phyloP scores from a whole-genome alignment of 306 rosid species.

The Quillaja saponaria region DNA sequence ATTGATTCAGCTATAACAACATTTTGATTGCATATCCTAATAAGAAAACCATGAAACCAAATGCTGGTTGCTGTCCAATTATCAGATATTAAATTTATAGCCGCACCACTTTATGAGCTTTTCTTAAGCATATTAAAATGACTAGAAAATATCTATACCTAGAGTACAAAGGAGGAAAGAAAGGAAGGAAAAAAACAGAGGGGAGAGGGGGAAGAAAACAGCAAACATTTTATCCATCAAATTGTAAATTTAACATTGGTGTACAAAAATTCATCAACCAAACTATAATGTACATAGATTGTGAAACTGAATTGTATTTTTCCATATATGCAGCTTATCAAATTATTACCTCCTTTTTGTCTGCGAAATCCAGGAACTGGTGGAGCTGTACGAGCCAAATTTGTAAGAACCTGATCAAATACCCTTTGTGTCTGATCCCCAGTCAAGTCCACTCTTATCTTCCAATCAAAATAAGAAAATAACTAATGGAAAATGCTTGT shows the following conservation, averaged over 20 bases:
- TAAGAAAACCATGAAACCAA: not conserved
- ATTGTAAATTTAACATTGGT: conserved; percentile 17
- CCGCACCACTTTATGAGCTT: too few relatives aligned
- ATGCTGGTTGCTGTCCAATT: not conserved
- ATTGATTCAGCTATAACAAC: too few relatives aligned
- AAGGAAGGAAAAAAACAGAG: not conserved
- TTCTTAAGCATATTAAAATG: too few relatives aligned
- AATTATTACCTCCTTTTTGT: conserved; percentile 88
- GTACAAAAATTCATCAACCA: conserved; percentile 20
- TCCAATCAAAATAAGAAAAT: conserved; percentile 34
- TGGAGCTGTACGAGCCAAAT: conserved; percentile 72
- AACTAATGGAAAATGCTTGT: conserved; percentile 11
- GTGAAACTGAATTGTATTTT: conserved; percentile 7
- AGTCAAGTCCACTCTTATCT: conserved; percentile 73
- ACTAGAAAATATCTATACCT: too few relatives aligned
- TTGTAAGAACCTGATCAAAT: conserved; percentile 56
- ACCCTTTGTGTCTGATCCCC: conserved; percentile 71
- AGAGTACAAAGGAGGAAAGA: too few relatives aligned
- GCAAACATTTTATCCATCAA: not conserved
- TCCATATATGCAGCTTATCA: conserved; percentile 13
- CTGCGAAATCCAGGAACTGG: conserved; percentile 86
- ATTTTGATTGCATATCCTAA: not conserved
- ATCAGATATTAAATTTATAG: not conserved
- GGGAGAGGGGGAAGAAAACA: not conserved
- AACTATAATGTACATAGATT: not conserved